Conservation (phyloP, 495 filamentous ascomycete genomes). For the Pyrenula massariospora region DNA sequence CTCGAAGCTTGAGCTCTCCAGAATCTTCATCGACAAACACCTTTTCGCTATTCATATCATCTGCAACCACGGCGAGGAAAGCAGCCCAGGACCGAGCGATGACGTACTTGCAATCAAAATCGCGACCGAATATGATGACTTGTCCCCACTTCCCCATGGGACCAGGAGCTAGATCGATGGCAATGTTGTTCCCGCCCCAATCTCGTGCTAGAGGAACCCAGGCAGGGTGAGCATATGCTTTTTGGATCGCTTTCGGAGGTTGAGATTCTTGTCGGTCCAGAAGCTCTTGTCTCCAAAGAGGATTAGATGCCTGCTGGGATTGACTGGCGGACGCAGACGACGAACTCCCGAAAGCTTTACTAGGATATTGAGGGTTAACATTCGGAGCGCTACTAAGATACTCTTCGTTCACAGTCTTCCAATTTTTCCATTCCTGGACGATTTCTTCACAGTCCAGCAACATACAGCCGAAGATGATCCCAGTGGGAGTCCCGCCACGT, state of each 20-base stretch:
- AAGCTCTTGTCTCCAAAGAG: conserved; percentile 76
- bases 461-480: conserved; percentile 89
- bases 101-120: conserved; percentile 98
- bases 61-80: conserved; percentile 77
- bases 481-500: conserved; percentile 79
- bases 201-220: conserved; percentile 97
- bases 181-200: conserved; percentile 97
- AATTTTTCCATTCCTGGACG: conserved; percentile 94
- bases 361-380: conserved; percentile 42
- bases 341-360: conserved; percentile 57
- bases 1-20: conserved; percentile 78
- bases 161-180: conserved; percentile 86
- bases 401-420: conserved; percentile 84
- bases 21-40: conserved; percentile 85
- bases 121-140: conserved; percentile 89
- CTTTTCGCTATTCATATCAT: conserved; percentile 78
- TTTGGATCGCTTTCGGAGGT: conserved; percentile 74
- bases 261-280: conserved; percentile 78
- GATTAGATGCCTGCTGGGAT: conserved; percentile 38
- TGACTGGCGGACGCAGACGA: conserved; percentile 40
- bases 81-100: conserved; percentile 84
- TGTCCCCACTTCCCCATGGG: conserved; percentile 90
- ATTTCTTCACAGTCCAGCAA: conserved; percentile 97
- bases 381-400: conserved; percentile 52
- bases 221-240: conserved; percentile 83